Percentiles rank a stretch among this genome's conserved stretches.
Conservation (phyloP, 108 stramenopile species). For the Bacterosira constricta region DNA sequence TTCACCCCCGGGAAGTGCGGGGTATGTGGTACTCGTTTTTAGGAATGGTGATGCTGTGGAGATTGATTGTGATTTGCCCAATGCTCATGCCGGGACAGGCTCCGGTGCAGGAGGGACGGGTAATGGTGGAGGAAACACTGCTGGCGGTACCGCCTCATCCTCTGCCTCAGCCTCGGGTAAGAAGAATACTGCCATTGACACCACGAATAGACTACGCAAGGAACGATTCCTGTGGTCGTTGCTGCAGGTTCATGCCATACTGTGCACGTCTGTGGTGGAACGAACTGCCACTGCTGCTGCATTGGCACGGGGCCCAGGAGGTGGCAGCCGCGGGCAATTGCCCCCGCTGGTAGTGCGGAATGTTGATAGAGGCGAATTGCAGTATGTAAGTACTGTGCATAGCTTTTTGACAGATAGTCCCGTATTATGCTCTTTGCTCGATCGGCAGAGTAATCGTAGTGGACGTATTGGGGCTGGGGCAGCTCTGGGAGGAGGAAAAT, state of each 20-base stretch:
- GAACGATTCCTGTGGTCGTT: constrained; percentile 86
- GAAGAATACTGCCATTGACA: constrained; percentile 47
- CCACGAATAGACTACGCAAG: constrained; percentile 64
- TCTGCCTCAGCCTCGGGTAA: not conserved
- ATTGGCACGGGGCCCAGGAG: constrained; percentile 35
- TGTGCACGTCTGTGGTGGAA: constrained; percentile 85
- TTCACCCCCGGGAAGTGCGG: constrained; percentile 46
- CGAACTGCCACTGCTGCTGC: constrained; percentile 50
- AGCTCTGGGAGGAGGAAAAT: constrained; percentile 21
- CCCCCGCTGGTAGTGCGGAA: constrained; percentile 80
- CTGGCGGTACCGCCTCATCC: not conserved
- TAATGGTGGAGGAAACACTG: constrained; percentile 25
- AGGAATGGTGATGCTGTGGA: constrained; percentile 80
- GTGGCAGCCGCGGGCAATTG: constrained; percentile 18
- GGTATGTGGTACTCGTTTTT: constrained; percentile 71
- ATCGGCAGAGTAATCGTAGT: constrained; percentile 69
- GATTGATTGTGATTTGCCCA: constrained; percentile 70
- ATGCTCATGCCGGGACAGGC: constrained; percentile 24
- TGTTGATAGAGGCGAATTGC: constrained; percentile 80
- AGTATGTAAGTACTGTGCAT: constrained; percentile 84
- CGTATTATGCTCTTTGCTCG: constrained; percentile 66
- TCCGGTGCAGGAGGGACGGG: constrained; percentile 1
- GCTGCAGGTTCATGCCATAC: constrained; percentile 85
- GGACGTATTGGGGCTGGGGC: constrained; percentile 12
- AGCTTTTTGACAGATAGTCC: constrained; percentile 68